Evolutionary conservation across 148 eudicot species (phyloP), one percentile per base, ranked within the genome.

Genomic region (Selenicereus undatus): DNA sequence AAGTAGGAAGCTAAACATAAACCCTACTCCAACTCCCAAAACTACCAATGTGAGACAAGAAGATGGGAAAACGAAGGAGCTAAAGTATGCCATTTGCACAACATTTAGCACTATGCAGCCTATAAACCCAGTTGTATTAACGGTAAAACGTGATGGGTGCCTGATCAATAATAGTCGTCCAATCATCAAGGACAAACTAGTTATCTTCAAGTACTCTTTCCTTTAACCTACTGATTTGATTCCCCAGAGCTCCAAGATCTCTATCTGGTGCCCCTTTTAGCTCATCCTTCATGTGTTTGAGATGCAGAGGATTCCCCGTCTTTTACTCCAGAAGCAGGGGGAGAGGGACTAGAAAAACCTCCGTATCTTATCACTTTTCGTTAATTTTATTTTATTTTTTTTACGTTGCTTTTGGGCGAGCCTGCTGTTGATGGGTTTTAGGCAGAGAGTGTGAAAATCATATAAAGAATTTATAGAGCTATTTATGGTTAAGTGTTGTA

Each of bases 171-270:
- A 71, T 45, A 84, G 87, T 73, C 80, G 75, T 24, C 87, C 87
- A 45, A 82, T 85, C 12, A 39, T 48, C 13, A 58, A 36, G n/a
- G 87, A 84, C 11, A 79, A 60, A 75, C 71, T 84, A n/a, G n/a
- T 85, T 42, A 81, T 76, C 77, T 85, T 85, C 76, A 75, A 82
- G 62, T 85, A 85, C 30, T 78, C 87, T 14, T 85, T 85, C 78
- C 27, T 82, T 20, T 84, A 85, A 58, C 87, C 87, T 11, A 85
- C 87, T 56, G 87, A 85, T 75, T 51, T 85, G 74, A 76, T 85
- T 58, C 87, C 87, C 22, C 86, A 81, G 58, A 84, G 81, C 51
- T 84, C 86, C 73, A 69, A 81, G 16, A 84, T 81, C 74, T 50
- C 83, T 27, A 81, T 83, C 76, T 84, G 70, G 81, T 71, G 17